Base-by-base conservation (phyloP, 2,329 filamentous ascomycete species). In the Curvularia lunata region DNA sequence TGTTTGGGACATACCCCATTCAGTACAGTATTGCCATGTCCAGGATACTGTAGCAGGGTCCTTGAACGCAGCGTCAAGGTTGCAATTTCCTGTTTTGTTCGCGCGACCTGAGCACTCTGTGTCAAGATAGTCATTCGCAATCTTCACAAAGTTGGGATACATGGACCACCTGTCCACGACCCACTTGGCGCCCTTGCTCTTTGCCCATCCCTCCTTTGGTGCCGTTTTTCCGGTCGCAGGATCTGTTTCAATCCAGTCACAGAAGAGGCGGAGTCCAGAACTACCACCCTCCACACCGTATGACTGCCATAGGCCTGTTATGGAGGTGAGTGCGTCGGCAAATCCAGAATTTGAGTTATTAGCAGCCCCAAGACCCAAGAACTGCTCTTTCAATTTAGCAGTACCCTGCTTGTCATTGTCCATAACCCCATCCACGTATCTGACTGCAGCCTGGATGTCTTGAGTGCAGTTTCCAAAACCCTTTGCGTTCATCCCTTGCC, bases 21-120 rank as follows among this genome's bases (percentile, higher is more conserved):
- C 77, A 2, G 79, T 82, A 68, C 83, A 85, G 65, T 81, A 83
- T 64, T 85, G 82, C 81, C 81, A 84, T 1, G 74, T 78, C 81
- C 81, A 84, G 51, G 71, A 69, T 57, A 83, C 81, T 2, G 58
- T 64, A 8, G 75, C 62, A 0, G 80, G 75, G 8, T 80, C 75
- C 2, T 66, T 65, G 45, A 75, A 70, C 4, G 58, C 60, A 18
- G 69, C 61, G 28, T 78, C 70, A 34, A 83, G 63, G 30, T 78
- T 65, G 61, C 81, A 83, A 1, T 74, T 52, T 1, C 65, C 66
- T 18, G 56, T 55, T 8, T 59, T 54, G 32, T 65, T 69, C 18
- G 72, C 62, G 0, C 65, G 63, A 1, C 74, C 72, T 5, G 74
- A 74, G 68, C 80, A 83, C 30, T 80, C 76, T 4, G 78, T 80